Base-by-base conservation (phyloP, 495 filamentous ascomycete genomes). In the Talaromyces borbonicus region DNA sequence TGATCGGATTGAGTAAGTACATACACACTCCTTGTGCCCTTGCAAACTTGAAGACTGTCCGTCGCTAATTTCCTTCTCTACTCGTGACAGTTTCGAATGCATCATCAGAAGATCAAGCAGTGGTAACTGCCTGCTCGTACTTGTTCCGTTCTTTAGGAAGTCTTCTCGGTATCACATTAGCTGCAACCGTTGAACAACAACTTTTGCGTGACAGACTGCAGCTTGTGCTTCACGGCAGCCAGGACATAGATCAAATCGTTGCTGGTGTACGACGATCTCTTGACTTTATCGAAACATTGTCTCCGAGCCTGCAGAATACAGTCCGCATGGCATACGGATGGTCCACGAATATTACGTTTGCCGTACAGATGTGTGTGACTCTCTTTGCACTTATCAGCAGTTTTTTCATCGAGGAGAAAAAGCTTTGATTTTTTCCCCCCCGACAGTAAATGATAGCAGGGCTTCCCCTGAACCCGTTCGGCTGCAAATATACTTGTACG, bases 121-220 rank as follows among this genome's bases (percentile, higher is more conserved):
- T 93, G 2, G 82, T 81, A 2, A 90, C 86, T 9, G 88, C 88
- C 1, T 89, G 85, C 58, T 85, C 79, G 1, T 95, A 93, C 59
- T 75, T 93, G 2, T 95, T 95, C 71, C 80, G 88, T 3, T 82
- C 83, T 4, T 67, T 93, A 8, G 88, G 88, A n/a, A 80, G 78
- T 3, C 80, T 87, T 7, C 72, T 85, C 15, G 85, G 87, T 7
- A 60, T 93, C 29, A 82, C 81, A 18, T 56, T 86, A 19, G 73
- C 78, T 11, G 76, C 84, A 0, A 88, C 83, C 2, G 71, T 87
- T 12, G 73, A 87, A 14, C 88, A 95, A 57, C 80, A 85, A 49
- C 67, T 69, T 8, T 67, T 95, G 18, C 72, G 85, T 4, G 62
- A 56, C 2, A 66, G 74, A 26, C 65, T 93, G n/a, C 60, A 63